Base-by-base conservation (phyloP, 1,284 basidiomycete species). In the Ustilago sp. region DNA sequence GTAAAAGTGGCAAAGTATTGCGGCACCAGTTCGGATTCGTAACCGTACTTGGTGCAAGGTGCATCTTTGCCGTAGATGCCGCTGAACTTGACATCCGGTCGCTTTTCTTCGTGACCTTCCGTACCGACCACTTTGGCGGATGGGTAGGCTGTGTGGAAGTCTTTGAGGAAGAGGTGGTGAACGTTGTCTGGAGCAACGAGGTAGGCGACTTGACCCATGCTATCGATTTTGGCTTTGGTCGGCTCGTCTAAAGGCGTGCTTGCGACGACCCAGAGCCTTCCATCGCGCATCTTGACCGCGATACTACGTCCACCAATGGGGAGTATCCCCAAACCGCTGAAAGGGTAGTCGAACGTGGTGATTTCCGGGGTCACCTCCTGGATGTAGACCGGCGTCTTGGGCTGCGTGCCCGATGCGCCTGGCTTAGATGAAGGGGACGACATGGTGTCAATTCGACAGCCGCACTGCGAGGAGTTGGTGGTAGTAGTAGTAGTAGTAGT, bases 241-340 rank as follows among this genome's bases (percentile, higher is more conserved):
- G 70, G 73, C 6, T 89, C 87, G 54, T 91, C 90, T 60, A 94
- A 87, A 0, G 93, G 92, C 3, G 93, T 93, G 2, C 93, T 95
- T 1, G 93, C 94, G 36, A 96, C 88, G 1, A 97, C 88, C 91
- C 94, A 95, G 31, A 97, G 90, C 7, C 48, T 51, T 4, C 72
- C 75, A 19, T 76, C 65, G 54, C 87, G 87, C 63, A 97, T 88
- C 86, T 89, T 91, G 83, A 97, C 89, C 1, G 94, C 94, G 93
- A 96, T 74, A 66, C 81, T 63, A 39, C 86, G 77, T 9, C 86
- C 86, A 11, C 86, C 86, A 57, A 87, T 80, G 53, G 86, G 86
- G 31, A 87, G 57, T 47, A 86, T 51, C 39, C 83, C 83, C 60
- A 83, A 83, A 3, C 86, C 66, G 38, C 76, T 71, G 64, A 87